Evolutionary conservation across 23 red algal genomes (phyloP).

Genomic region (Gracilariopsis chorda): DNA sequence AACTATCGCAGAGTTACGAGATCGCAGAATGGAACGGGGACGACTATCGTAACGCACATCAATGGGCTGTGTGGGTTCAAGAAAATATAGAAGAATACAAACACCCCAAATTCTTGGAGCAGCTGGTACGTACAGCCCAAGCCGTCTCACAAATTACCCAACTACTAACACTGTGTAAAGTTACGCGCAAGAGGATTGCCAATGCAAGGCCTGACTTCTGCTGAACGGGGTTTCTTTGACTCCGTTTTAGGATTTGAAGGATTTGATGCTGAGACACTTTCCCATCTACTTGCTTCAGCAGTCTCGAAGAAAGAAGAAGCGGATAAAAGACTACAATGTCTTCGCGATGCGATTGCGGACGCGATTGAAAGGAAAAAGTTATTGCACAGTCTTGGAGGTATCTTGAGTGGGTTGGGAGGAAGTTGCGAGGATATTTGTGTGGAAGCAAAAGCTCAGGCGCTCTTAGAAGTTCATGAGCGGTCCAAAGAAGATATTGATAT

Average conservation of each 20-base stretch:
- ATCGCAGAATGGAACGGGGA: constrained; percentile 26
- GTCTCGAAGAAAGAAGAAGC: not conserved
- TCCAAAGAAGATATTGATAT: not conserved
- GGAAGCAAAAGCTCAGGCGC: not conserved
- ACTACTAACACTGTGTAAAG: not conserved
- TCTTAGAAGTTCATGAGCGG: not conserved
- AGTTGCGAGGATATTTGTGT: not conserved
- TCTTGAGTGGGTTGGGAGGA: not conserved
- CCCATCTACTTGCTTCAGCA: constrained; percentile 1
- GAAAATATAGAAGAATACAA: constrained; percentile 2
- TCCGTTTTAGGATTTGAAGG: constrained; percentile 47
- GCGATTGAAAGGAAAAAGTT: constrained; percentile 24
- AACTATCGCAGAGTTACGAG: constrained; percentile 40
- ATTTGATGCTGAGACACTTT: constrained; percentile 1
- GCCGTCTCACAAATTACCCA: not conserved
- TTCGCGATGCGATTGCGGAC: constrained; percentile 28
- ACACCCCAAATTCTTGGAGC: not conserved
- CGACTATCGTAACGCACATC: constrained; percentile 28
- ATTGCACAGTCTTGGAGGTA: not conserved
- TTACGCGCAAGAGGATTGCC: not conserved
- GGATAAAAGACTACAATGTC: not conserved
- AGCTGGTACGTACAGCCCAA: not conserved
- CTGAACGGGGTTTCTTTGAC: constrained; percentile 27
- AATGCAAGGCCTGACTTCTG: not conserved
- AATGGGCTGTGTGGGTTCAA: constrained; percentile 54